Evolutionary conservation across 2,329 filamentous ascomycete genomes (phyloP).

Genomic region (Phaeosphaeriaceae sp.): DNA sequence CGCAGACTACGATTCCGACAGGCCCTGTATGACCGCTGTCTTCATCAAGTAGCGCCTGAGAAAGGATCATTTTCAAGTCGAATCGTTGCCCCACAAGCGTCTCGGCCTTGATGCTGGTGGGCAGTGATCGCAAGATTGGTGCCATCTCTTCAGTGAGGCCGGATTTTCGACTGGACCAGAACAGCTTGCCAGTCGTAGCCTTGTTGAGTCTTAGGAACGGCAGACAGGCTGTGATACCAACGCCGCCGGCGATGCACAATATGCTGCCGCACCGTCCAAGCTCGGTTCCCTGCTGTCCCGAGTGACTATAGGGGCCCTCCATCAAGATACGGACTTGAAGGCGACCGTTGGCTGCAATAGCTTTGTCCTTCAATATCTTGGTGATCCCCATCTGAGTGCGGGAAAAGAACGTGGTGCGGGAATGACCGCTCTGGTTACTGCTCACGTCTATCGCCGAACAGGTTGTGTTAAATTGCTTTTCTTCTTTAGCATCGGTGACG

Average conservation of each 20-base stretch:
- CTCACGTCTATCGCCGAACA: neutral
- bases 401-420: constrained; percentile 9
- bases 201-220: constrained; percentile 31
- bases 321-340: constrained; percentile 37
- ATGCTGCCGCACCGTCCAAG: constrained; percentile 44
- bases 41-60: neutral
- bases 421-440: neutral
- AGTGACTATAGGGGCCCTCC: constrained; percentile 6
- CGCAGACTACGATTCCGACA: constrained; percentile 52
- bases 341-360: constrained; percentile 35
- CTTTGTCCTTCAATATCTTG: neutral
- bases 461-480: neutral
- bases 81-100: constrained; percentile 42
- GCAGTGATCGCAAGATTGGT: constrained; percentile 39
- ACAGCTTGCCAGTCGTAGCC: constrained; percentile 6
- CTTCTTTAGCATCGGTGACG: neutral
- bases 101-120: constrained; percentile 30
- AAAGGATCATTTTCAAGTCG: constrained; percentile 39
- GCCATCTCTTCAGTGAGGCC: constrained; percentile 5
- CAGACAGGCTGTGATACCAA: constrained; percentile 57
- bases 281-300: neutral
- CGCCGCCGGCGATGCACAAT: constrained; percentile 56
- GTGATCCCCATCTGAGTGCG: constrained; percentile 6
- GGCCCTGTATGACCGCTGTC: constrained; percentile 27
- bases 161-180: constrained; percentile 10